Evolutionary conservation across 169 alveolate genomes (phyloP).

Genomic region (Cryptosporidium xiaoi): DNA sequence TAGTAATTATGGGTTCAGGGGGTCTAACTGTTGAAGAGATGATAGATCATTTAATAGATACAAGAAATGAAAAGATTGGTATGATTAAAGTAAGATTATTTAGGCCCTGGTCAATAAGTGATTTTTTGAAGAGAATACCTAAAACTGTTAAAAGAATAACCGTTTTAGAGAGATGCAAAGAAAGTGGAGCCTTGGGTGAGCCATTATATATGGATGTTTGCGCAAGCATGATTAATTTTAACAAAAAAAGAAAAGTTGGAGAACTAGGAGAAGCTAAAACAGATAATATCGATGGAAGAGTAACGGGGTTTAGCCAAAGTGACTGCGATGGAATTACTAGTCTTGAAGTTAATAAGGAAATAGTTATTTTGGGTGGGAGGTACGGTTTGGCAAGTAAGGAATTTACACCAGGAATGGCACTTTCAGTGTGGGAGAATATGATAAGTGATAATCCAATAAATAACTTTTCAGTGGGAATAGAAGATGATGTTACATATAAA

Average conservation of each 20-base stretch:
- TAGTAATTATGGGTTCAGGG: constrained; percentile 81
- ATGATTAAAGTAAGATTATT: constrained; percentile 78
- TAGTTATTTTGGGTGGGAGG: constrained; percentile 76
- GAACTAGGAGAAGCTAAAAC: constrained; percentile 76
- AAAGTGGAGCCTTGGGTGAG: constrained; percentile 79
- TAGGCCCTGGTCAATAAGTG: constrained; percentile 80
- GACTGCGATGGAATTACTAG: not conserved
- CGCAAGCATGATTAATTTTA: constrained; percentile 32
- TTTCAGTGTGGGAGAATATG: constrained; percentile 78
- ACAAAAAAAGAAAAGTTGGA: constrained; percentile 74
- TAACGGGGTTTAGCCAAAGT: not conserved
- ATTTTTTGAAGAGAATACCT: constrained; percentile 77
- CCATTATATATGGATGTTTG: constrained; percentile 79
- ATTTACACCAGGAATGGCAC: constrained; percentile 80
- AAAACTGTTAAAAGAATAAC: constrained; percentile 74
- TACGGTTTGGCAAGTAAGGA: constrained; percentile 81
- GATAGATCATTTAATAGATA: constrained; percentile 49
- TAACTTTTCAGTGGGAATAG: constrained; percentile 80
- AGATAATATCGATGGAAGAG: constrained; percentile 32
- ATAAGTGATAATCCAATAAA: constrained; percentile 74
- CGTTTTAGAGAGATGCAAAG: constrained; percentile 79
- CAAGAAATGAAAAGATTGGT: constrained; percentile 74
- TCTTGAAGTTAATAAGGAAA: not conserved
- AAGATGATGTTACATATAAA: constrained; percentile 78
- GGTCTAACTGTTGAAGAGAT: constrained; percentile 78